phyloP scores from a whole-genome alignment of 2,329 filamentous ascomycete species.

The Fusarium concolor region DNA sequence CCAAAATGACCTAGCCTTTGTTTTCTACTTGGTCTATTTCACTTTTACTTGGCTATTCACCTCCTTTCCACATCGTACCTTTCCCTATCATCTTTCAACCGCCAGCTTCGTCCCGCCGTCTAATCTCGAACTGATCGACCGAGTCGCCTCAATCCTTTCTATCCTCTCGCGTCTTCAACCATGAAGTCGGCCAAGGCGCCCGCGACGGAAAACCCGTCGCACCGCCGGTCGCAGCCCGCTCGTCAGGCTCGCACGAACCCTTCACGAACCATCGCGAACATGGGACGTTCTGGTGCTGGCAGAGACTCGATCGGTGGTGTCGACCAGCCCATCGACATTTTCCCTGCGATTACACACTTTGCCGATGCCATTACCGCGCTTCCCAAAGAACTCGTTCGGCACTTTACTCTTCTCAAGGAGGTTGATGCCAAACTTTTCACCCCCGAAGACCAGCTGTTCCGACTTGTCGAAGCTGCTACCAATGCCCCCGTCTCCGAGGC shows the following conservation, averaged over 20 bases:
- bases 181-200: constrained; percentile 69
- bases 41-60: constrained; percentile 36
- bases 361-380: constrained; percentile 92
- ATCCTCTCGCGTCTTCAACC: constrained; percentile 40
- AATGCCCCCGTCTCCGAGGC: constrained; percentile 61
- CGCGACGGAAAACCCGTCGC: constrained; percentile 58
- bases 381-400: constrained; percentile 92
- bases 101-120: constrained; percentile 39
- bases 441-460: constrained; percentile 83
- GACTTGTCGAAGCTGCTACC: constrained; percentile 75
- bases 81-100: constrained; percentile 30
- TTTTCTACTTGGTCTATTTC: constrained; percentile 35
- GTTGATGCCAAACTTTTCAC: constrained; percentile 96
- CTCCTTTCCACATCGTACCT: constrained; percentile 18
- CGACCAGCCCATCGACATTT: constrained; percentile 73
- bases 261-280: constrained; percentile 63
- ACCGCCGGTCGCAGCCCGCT: constrained; percentile 71
- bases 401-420: constrained; percentile 96
- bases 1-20: constrained; percentile 44
- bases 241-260: constrained; percentile 75
- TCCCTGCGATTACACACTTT: constrained; percentile 78
- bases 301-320: constrained; percentile 61
- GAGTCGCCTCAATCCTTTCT: constrained; percentile 30
- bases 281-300: constrained; percentile 56
- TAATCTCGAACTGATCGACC: constrained; percentile 39